Evolutionary conservation across 441 rosid species (phyloP).

Genomic region (Croton setiger): DNA sequence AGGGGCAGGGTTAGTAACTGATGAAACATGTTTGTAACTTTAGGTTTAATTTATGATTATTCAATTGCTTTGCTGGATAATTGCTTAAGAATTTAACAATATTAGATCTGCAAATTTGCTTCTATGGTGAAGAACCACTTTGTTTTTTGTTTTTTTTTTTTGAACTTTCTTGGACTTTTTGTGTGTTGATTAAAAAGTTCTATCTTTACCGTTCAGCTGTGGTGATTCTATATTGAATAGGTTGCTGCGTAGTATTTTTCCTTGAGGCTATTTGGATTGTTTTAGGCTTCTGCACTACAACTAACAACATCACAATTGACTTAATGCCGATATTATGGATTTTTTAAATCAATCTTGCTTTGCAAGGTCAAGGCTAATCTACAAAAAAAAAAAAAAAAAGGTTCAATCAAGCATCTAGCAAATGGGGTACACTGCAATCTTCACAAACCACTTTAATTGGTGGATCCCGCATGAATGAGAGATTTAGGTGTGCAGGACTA

Average conservation of each 20-base stretch:
- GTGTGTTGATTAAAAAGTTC: neutral
- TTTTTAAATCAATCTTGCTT: neutral
- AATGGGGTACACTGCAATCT: neutral
- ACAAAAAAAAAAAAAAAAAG: no score
- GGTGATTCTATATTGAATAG: no score
- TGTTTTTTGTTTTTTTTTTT: neutral
- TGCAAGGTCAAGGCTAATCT: neutral
- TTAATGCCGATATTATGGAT: neutral
- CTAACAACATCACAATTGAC: neutral
- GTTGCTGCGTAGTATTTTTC: no score
- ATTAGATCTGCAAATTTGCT: conserved; percentile 12
- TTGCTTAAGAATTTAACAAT: neutral
- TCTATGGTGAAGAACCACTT: neutral
- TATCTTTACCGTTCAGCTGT: neutral
- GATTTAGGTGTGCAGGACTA: neutral
- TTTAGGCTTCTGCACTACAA: neutral
- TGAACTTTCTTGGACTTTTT: neutral
- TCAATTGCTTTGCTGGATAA: neutral
- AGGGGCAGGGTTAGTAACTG: neutral
- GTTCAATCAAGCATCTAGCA: no score
- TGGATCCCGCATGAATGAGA: neutral
- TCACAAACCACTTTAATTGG: neutral
- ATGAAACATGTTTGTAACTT: neutral
- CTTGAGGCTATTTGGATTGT: no score
- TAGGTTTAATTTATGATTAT: neutral